A percentile compares a stretch with the other conserved stretches of the same genome.
phyloP scores from a whole-genome alignment of 352 stramenopile species.

The Globisporangium abappressorium region DNA sequence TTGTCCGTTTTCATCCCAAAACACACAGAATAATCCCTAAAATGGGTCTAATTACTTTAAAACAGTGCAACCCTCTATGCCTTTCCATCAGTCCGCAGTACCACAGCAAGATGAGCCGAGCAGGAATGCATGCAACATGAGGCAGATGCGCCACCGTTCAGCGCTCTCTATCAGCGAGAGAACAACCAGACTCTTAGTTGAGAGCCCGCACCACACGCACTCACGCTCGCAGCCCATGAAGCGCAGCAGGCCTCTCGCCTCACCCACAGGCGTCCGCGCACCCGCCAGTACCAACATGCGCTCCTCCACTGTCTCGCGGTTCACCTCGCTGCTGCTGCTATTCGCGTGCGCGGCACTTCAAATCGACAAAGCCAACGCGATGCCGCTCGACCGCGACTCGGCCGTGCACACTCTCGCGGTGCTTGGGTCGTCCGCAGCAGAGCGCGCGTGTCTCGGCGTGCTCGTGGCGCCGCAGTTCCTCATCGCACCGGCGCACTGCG shows the following conservation, averaged over 20 bases:
- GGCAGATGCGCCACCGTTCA: too few relatives aligned
- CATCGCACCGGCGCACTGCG: constrained; percentile 5
- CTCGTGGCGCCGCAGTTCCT: constrained; percentile 9
- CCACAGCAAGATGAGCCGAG: too few relatives aligned
- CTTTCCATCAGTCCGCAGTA: too few relatives aligned
- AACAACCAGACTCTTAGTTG: too few relatives aligned
- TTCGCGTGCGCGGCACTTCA: background rate
- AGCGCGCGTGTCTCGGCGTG: constrained; percentile 7
- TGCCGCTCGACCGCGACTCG: background rate
- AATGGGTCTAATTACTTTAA: too few relatives aligned
- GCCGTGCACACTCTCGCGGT: constrained; percentile 2
- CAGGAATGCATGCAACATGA: too few relatives aligned
- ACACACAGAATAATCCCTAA: too few relatives aligned
- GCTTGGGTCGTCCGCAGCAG: background rate
- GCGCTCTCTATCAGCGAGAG: too few relatives aligned
- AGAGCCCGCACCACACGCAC: too few relatives aligned
- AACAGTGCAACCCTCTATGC: too few relatives aligned
- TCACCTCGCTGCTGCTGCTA: background rate
- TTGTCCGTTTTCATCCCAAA: too few relatives aligned
- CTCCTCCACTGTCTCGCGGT: background rate
- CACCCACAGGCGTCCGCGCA: background rate
- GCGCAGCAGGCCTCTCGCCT: background rate
- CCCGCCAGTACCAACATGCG: background rate
- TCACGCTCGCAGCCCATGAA: background rate
- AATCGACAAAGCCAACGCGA: background rate